phyloP scores from a whole-genome alignment of 1,284 basidiomycete genomes.

The Moesziomyces globuligerus region DNA sequence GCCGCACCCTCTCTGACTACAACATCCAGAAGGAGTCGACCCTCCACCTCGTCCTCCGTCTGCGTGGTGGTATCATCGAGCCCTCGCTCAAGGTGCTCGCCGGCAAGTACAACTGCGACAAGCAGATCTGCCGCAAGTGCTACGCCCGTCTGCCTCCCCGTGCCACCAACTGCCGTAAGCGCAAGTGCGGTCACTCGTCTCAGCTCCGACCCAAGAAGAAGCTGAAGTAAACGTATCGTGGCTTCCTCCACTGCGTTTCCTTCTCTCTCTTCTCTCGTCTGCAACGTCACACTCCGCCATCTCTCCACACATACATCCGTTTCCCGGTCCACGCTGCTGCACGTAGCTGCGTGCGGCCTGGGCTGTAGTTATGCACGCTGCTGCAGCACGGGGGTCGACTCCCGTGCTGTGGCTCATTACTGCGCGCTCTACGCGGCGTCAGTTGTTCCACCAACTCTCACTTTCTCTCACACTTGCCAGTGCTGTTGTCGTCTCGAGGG shows the following conservation, averaged over 20 bases:
- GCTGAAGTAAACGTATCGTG: slow-evolving; percentile 80
- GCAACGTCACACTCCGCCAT: slow-evolving; percentile 4
- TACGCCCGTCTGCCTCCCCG: slow-evolving; percentile 98
- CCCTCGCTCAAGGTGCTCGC: slow-evolving; percentile 77
- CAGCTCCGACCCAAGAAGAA: slow-evolving; percentile 83
- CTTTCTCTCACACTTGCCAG: not conserved
- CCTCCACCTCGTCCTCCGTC: slow-evolving; percentile 64
- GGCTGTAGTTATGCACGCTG: not conserved
- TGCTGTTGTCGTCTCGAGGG: slow-evolving; percentile 1
- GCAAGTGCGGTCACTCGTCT: slow-evolving; percentile 67
- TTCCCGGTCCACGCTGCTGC: not conserved
- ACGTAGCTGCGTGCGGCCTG: not conserved
- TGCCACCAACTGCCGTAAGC: slow-evolving; percentile 97
- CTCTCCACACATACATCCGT: not conserved
- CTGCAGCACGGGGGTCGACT: no score
- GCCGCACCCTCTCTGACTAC: slow-evolving; percentile 71
- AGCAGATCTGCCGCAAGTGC: slow-evolving; percentile 95
- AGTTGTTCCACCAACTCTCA: slow-evolving; percentile 19
- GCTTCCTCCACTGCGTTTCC: slow-evolving; percentile 2
- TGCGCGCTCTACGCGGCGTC: slow-evolving; percentile 1
- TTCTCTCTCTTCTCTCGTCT: slow-evolving; percentile 1
- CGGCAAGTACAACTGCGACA: slow-evolving; percentile 75
- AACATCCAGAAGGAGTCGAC: slow-evolving; percentile 80
- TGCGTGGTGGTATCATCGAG: slow-evolving; percentile 66
- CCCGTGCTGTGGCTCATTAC: no score